Conservation (phyloP, 2,329 filamentous ascomycete species). For the Cercospora sp. region DNA sequence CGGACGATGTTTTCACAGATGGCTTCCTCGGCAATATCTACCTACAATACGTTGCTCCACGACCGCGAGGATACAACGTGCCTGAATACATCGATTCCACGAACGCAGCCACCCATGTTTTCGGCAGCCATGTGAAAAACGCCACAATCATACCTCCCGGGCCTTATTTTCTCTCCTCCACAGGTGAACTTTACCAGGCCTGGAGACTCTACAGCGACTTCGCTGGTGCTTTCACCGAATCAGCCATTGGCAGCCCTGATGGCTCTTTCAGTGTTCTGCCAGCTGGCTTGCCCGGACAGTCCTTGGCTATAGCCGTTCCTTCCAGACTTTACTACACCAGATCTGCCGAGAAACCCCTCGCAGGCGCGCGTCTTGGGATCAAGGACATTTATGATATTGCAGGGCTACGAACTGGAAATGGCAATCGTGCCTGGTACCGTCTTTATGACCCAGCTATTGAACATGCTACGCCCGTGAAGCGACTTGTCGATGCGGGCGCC, state of each 20-base stretch:
- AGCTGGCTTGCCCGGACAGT: slow-evolving; percentile 42
- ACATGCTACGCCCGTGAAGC: slow-evolving; percentile 55
- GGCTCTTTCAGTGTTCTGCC: slow-evolving; percentile 48
- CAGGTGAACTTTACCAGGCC: slow-evolving; percentile 50
- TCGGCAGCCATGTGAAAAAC: slow-evolving; percentile 23
- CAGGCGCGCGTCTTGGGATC: slow-evolving; percentile 60
- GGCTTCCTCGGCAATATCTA: slow-evolving; percentile 42
- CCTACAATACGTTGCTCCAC: slow-evolving; percentile 27
- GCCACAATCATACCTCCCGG: slow-evolving; percentile 43
- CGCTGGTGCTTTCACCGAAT: slow-evolving; percentile 53
- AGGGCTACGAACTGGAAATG: slow-evolving; percentile 58
- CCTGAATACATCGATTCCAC: slow-evolving; percentile 11
- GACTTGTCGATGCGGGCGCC: slow-evolving; percentile 61
- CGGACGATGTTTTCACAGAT: slow-evolving; percentile 46
- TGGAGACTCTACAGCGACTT: slow-evolving; percentile 54
- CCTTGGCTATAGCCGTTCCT: slow-evolving; percentile 55
- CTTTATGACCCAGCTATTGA: slow-evolving; percentile 50
- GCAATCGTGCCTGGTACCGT: slow-evolving; percentile 59
- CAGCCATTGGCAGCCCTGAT: slow-evolving; percentile 42
- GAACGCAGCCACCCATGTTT: slow-evolving; percentile 26
- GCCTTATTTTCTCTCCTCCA: slow-evolving; percentile 53
- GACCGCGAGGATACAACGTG: slow-evolving; percentile 15
- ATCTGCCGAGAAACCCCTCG: slow-evolving; percentile 56
- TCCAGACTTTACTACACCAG: slow-evolving; percentile 61
- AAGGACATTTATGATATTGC: slow-evolving; percentile 64